Evolutionary conservation across 73 alveolate species (phyloP).

Genomic region (Blepharisma stoltei): DNA sequence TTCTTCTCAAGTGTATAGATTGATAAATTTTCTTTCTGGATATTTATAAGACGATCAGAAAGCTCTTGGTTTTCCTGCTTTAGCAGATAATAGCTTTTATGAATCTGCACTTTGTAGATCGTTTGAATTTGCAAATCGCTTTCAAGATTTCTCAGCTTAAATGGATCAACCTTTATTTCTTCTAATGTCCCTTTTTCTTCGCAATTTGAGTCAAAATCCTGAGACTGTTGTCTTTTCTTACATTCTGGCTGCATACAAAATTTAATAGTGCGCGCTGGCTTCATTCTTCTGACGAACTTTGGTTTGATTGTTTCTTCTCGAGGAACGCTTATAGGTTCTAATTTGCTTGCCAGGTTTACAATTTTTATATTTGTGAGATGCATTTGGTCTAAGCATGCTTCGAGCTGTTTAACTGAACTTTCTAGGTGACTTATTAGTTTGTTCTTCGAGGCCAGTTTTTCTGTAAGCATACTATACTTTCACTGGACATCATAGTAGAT

Average conservation of each 20-base stretch:
- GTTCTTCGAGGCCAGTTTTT: not conserved
- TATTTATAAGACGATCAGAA: no score
- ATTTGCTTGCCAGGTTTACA: not conserved
- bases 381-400: not conserved
- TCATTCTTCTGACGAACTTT: no score
- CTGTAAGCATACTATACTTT: no score
- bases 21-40: not conserved
- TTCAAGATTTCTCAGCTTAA: not conserved
- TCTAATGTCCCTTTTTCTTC: no score
- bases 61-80: not conserved
- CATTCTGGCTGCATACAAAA: no score
- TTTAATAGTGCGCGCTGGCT: no score
- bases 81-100: not conserved
- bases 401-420: not conserved
- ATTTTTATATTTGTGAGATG: not conserved
- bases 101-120: not conserved
- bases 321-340: not conserved
- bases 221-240: no score
- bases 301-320: no score
- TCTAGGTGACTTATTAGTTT: not conserved
- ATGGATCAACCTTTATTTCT: no score
- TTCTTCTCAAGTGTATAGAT: slow-evolving; percentile 22
- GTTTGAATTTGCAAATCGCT: not conserved
- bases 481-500: no score
- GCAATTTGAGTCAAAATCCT: no score